phyloP scores from a whole-genome alignment of 2,329 filamentous ascomycete species.

The Colletotrichum eleusines region DNA sequence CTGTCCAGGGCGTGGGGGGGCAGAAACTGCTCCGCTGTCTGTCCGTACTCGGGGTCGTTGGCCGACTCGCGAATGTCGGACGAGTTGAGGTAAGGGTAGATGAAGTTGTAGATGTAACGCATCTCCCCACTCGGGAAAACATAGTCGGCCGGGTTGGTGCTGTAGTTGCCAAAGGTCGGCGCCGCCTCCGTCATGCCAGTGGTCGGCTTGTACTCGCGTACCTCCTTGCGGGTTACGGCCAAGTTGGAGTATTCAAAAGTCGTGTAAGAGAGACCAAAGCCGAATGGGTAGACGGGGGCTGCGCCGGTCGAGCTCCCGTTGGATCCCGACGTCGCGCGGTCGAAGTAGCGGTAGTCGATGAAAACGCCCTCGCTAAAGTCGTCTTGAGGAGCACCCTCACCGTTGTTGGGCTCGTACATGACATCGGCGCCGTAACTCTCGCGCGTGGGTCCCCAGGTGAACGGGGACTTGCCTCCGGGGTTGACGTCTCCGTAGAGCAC shows the following conservation, averaged over 20 bases:
- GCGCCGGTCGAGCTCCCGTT: slow-evolving; percentile 44
- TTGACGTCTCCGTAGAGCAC: slow-evolving; percentile 87
- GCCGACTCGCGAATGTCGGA: slow-evolving; percentile 67
- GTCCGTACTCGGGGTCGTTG: slow-evolving; percentile 70
- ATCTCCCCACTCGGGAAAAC: slow-evolving; percentile 71
- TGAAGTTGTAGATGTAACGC: slow-evolving; percentile 64
- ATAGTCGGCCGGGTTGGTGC: slow-evolving; percentile 73
- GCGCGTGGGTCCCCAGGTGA: slow-evolving; percentile 79
- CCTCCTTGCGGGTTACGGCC: slow-evolving; percentile 63
- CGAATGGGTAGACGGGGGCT: slow-evolving; percentile 84
- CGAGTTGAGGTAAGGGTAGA: slow-evolving; percentile 81
- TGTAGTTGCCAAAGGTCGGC: slow-evolving; percentile 73
- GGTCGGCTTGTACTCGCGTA: slow-evolving; percentile 67
- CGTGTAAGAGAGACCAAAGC: slow-evolving; percentile 84
- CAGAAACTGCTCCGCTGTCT: slow-evolving; percentile 68
- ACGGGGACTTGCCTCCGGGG: slow-evolving; percentile 81
- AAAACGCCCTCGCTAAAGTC: slow-evolving; percentile 83
- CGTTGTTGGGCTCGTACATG: slow-evolving; percentile 78
- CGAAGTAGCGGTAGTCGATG: slow-evolving; percentile 85
- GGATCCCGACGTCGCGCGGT: slow-evolving; percentile 62
- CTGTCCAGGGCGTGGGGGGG: slow-evolving; percentile 69
- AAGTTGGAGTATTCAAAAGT: slow-evolving; percentile 82
- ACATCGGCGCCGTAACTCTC: slow-evolving; percentile 77
- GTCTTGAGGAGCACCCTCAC: slow-evolving; percentile 73
- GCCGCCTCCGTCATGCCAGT: slow-evolving; percentile 72